Evolutionary conservation across 495 filamentous ascomycete species (phyloP).

Genomic region (Talaromyces proteolyticus): DNA sequence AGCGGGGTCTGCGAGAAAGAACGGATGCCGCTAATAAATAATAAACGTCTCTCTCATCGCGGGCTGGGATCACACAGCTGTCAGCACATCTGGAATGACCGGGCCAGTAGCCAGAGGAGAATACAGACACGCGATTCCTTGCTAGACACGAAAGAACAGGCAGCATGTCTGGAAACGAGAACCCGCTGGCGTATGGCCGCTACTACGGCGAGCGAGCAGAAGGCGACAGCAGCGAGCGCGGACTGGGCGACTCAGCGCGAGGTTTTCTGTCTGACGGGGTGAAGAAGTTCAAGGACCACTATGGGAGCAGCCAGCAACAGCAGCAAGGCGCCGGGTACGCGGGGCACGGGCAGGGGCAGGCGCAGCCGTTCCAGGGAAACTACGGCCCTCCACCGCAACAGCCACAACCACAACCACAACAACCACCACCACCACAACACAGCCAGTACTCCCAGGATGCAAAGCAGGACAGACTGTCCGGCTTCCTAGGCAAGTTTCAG

Average conservation of each 20-base stretch:
- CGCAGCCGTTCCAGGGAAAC: neutral
- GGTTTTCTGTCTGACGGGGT: slow-evolving; percentile 51
- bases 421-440: slow-evolving; percentile 12
- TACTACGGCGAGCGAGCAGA: slow-evolving; percentile 31
- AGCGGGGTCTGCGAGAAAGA: too few species aligned
- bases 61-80: too few species aligned
- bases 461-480: slow-evolving; percentile 41
- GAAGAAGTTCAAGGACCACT: slow-evolving; percentile 39
- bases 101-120: too few species aligned
- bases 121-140: too few species aligned
- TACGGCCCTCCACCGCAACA: slow-evolving; percentile 1
- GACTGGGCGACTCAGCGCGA: slow-evolving; percentile 29
- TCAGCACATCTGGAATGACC: too few species aligned
- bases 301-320: slow-evolving; percentile 21
- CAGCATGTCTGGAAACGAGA: slow-evolving; percentile 39
- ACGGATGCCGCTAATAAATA: too few species aligned
- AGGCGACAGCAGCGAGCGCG: slow-evolving; percentile 1
- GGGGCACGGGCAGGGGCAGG: neutral
- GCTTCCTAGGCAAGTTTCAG: slow-evolving; percentile 53
- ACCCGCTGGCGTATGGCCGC: slow-evolving; percentile 51
- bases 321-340: neutral
- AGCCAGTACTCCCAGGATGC: neutral
- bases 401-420: slow-evolving; percentile 13
- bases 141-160: too few species aligned
- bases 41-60: too few species aligned